Percentiles rank a stretch among this genome's conserved stretches.
These are phyloP conservation scores for Amylocarpus encephaloides DNA, from an alignment of 2,329 filamentous ascomycete genomes.

Conservation along the genomic window DNA sequence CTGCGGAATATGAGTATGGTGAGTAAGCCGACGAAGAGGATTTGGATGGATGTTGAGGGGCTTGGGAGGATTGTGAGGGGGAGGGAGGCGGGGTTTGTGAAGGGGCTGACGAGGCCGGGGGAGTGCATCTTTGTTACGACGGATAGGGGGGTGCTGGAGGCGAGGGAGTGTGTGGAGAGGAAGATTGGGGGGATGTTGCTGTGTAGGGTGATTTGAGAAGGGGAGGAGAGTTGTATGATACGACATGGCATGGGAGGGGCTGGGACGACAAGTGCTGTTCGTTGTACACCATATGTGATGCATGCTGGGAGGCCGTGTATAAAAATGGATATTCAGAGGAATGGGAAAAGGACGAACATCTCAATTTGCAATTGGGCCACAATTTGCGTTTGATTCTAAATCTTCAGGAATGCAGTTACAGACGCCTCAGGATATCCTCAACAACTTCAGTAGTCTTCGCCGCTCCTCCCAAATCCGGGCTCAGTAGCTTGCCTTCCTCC, in stretches of 20 bases:
- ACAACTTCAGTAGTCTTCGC: conserved; percentile 83
- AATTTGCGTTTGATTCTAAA: background rate
- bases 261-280: background rate
- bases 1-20: conserved; percentile 57
- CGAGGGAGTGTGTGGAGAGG: conserved; percentile 64
- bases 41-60: conserved; percentile 54
- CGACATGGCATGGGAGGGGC: conserved; percentile 19
- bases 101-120: conserved; percentile 57
- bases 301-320: conserved; percentile 1
- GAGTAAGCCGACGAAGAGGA: conserved; percentile 61
- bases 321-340: background rate
- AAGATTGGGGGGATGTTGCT: conserved; percentile 61
- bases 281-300: background rate
- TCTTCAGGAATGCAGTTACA: conserved; percentile 46
- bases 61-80: conserved; percentile 54
- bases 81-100: conserved; percentile 51
- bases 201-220: conserved; percentile 49
- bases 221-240: conserved; percentile 16
- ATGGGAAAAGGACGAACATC: background rate
- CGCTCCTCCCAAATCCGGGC: conserved; percentile 83
- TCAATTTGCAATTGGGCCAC: background rate
- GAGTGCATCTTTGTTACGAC: conserved; percentile 65
- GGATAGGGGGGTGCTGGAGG: conserved; percentile 61
- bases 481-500: conserved; percentile 73
- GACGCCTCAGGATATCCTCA: conserved; percentile 73